Percentiles rank a stretch among this genome's conserved stretches.
Evolutionary conservation across 129 eudicot species (phyloP).

Genomic region (Dittrichia graveolens): DNA sequence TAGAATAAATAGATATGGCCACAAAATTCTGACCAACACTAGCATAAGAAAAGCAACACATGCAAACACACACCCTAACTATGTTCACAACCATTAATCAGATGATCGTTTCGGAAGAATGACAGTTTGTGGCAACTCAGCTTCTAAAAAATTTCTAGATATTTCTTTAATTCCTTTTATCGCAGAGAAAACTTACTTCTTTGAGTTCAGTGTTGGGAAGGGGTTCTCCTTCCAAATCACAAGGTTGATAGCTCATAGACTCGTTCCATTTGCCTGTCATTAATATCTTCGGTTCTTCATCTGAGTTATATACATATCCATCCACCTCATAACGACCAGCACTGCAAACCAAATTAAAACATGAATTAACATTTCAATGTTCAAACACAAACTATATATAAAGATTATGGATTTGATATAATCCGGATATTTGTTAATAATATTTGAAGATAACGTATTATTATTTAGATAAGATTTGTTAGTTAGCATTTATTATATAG

Average conservation of each 20-base stretch:
- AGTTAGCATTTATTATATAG: no score
- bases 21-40: background rate
- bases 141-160: background rate
- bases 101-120: no score
- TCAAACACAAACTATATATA: conserved; percentile 2
- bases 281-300: conserved; percentile 88
- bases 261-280: conserved; percentile 97
- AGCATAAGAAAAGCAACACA: background rate
- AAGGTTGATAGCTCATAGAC: conserved; percentile 88
- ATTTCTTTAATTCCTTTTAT: background rate
- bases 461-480: no score
- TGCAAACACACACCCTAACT: background rate
- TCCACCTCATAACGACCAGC: conserved; percentile 95
- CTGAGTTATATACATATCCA: conserved; percentile 87
- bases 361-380: conserved; percentile 7
- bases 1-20: background rate
- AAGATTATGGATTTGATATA: no score
- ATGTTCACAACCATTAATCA: no score
- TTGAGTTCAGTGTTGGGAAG: conserved; percentile 78
- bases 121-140: background rate
- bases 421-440: no score
- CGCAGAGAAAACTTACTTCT: conserved; percentile 54
- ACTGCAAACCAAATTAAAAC: conserved; percentile 43
- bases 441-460: no score
- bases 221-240: conserved; percentile 95